Evolutionary conservation across 2,329 filamentous ascomycete species (phyloP).

Genomic region (Xylariaceae sp.): DNA sequence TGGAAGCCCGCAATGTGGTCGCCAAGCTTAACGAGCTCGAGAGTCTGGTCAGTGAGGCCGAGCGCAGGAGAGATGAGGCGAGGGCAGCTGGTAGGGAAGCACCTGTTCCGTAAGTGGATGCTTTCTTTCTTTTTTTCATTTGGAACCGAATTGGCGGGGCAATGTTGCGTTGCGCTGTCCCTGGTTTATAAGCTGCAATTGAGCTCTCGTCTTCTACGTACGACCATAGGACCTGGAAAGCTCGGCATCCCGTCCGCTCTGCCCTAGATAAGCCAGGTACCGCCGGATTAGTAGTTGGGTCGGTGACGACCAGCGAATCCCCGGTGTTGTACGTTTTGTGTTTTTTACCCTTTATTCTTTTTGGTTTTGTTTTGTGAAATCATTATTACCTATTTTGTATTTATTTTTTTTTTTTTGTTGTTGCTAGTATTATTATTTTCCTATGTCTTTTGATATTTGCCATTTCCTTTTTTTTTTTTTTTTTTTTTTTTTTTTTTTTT

Average conservation of each 20-base stretch:
- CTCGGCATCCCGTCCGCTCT: conserved; percentile 31
- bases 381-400: not conserved
- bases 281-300: conserved; percentile 27
- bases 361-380: not conserved
- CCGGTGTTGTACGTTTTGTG: conserved; percentile 30
- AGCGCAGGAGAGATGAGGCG: conserved; percentile 40
- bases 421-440: no score
- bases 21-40: conserved; percentile 63
- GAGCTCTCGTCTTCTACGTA: conserved; percentile 11
- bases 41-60: conserved; percentile 55
- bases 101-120: conserved; percentile 51
- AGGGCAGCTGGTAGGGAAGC: conserved; percentile 27
- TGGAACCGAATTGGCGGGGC: not conserved
- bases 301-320: conserved; percentile 32
- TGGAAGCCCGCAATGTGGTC: conserved; percentile 56
- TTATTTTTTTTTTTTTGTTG: not conserved
- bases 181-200: conserved; percentile 16
- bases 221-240: conserved; percentile 27
- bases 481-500: not conserved
- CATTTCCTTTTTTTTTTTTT: conserved; percentile 1
- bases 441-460: conserved; percentile 24
- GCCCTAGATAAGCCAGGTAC: conserved; percentile 27
- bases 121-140: not conserved
- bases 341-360: conserved; percentile 6
- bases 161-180: not conserved